Percentiles rank a stretch among this genome's conserved stretches.
Evolutionary conservation across 345 rosid genomes (phyloP).

Genomic region (Salix koriyanagi): DNA sequence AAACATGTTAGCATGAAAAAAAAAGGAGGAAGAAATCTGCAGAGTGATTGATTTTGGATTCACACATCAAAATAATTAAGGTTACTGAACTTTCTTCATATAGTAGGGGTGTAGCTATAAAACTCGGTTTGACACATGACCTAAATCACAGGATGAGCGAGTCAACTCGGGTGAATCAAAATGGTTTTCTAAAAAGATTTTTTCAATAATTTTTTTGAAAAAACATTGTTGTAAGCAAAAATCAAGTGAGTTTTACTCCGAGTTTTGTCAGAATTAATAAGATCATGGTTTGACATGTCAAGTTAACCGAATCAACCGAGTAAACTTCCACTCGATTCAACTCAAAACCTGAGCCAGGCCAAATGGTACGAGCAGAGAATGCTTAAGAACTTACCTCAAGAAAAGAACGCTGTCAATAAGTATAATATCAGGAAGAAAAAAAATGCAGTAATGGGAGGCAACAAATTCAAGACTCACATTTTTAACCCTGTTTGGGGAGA

Average conservation of each 20-base stretch:
- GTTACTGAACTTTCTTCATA: background rate
- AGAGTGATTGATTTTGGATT: background rate
- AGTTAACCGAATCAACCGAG: too few species aligned
- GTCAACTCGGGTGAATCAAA: too few species aligned
- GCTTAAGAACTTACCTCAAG: background rate
- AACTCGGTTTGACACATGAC: too few species aligned
- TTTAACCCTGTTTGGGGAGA: background rate
- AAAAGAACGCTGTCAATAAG: background rate
- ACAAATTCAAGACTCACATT: background rate
- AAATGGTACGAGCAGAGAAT: too few species aligned
- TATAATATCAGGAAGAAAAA: background rate
- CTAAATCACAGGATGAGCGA: too few species aligned
- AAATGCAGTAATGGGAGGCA: conserved; percentile 1
- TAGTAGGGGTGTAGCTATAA: background rate
- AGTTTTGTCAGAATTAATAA: too few species aligned
- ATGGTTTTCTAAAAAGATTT: too few species aligned
- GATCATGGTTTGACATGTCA: fast-evolving
- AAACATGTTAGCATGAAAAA: background rate
- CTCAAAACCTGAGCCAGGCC: too few species aligned
- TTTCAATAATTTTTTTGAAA: too few species aligned
- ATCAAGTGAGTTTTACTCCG: too few species aligned
- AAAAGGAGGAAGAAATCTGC: background rate
- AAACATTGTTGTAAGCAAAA: too few species aligned
- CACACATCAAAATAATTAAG: background rate
- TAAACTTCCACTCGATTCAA: too few species aligned